Evolutionary conservation across 148 eudicot genomes (phyloP), one percentile per base, ranked within the genome.

Genomic region (Amaranthus cruentus): DNA sequence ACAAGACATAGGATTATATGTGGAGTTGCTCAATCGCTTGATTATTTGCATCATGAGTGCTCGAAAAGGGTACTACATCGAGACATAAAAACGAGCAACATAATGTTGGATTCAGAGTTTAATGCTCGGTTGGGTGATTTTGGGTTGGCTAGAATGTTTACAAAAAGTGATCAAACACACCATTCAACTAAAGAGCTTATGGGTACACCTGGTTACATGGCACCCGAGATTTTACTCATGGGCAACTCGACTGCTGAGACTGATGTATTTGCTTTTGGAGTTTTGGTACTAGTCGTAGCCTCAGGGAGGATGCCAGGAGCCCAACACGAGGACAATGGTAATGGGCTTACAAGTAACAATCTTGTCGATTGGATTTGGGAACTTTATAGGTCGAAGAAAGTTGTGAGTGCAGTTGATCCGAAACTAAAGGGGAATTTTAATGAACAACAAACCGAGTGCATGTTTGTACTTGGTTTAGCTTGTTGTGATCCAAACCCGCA

Each of bases 181-280:
- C 83, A 82, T 48, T 64, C 81, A 2, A 81, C 87, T 0, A 71
- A 73, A 51, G 69, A 81, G 71, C 74, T 79, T 7, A 83, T 83
- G 3, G 88, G 88, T 4, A 85, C 86, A 54, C 75, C 68, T 21
- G 88, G 86, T 4, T 85, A 83, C 42, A 80, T 85, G 76, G 85
- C 88, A 6, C 85, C 88, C 0, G 88, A 85, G 77, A 69, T 77
- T 50, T 81, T 85, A 66, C 88, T 62, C 76, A 76, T 69, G 0
- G 88, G 86, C 2, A 76, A 76, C 70, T 74, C 88, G 1, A 85
- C 82, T 6, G 69, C 74, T 9, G 78, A 80, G 51, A 82, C 86
- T 0, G 84, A 83, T 18, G 77, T 83, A 3, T 85, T 55, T 48
- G 82, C 86, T 8, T 85, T 83, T 9, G 88, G 88, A 0, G 83